Evolutionary conservation across 2,329 filamentous ascomycete genomes (phyloP).

Genomic region (Colletotrichum theobromicola): DNA sequence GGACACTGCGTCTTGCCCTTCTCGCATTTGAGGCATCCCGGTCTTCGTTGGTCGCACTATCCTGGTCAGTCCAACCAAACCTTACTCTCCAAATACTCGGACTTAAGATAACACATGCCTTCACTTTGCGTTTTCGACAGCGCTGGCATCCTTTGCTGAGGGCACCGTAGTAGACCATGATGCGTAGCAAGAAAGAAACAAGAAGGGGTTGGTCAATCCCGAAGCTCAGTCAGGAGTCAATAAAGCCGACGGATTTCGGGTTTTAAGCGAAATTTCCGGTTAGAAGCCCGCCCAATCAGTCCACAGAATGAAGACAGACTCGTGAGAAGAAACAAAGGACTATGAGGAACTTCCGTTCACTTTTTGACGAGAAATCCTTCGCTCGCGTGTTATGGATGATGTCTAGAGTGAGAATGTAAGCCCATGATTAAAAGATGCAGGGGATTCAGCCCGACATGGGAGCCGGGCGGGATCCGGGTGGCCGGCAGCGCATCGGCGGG

Average conservation of each 20-base stretch:
- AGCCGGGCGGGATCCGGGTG: not conserved
- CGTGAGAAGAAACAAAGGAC: not conserved
- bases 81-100: not conserved
- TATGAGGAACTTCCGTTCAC: not conserved
- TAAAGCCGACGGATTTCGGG: not conserved
- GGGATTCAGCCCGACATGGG: not conserved
- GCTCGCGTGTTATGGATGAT: not conserved
- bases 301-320: not conserved
- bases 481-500: not conserved
- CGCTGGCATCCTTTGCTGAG: conserved; percentile 30
- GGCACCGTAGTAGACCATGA: conserved; percentile 27
- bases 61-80: not conserved
- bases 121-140: conserved; percentile 30
- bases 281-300: not conserved
- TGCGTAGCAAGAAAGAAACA: not conserved
- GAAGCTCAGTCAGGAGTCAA: not conserved
- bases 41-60: conserved; percentile 30
- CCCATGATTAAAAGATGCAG: not conserved
- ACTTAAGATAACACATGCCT: conserved; percentile 17
- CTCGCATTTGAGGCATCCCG: conserved; percentile 28
- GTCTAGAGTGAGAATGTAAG: not conserved
- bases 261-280: not conserved
- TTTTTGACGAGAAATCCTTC: not conserved
- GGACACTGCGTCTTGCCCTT: conserved; percentile 26
- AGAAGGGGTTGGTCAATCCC: not conserved